These are phyloP conservation scores for Pleomassaria siparia DNA, from an alignment of 2,329 filamentous ascomycete species.

Conservation along the genomic window DNA sequence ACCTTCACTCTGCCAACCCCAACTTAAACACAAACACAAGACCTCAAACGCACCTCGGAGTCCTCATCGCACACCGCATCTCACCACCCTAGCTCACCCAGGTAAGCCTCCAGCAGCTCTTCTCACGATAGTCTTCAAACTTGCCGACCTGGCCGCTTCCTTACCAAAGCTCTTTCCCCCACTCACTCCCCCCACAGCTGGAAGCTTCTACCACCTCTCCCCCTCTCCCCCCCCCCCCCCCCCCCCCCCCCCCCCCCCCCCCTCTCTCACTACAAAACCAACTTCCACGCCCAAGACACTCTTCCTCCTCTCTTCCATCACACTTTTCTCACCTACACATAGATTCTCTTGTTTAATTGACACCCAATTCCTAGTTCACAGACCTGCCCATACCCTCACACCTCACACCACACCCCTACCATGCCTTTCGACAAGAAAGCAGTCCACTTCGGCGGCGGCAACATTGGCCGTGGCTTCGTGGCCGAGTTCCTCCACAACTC, in stretches of 20 bases:
- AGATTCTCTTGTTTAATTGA: slow-evolving; percentile 17
- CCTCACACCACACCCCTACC: slow-evolving; percentile 25
- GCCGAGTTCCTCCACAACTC: slow-evolving; percentile 82
- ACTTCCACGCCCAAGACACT: neutral
- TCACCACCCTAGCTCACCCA: slow-evolving; percentile 3
- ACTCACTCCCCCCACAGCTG: neutral
- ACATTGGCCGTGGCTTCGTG: slow-evolving; percentile 54
- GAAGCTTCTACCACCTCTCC: neutral
- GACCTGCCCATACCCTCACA: slow-evolving; percentile 18
- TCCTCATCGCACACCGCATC: slow-evolving; percentile 10
- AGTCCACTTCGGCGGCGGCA: slow-evolving; percentile 56
- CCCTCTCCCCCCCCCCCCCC: neutral
- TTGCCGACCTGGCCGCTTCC: slow-evolving; percentile 2
- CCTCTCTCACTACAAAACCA: slow-evolving; percentile 3
- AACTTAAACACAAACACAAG: neutral
- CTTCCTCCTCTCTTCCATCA: slow-evolving; percentile 2
- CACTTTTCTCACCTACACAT: slow-evolving; percentile 3
- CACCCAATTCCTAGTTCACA: slow-evolving; percentile 2
- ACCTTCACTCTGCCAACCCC: neutral
- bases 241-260: neutral
- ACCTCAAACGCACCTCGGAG: slow-evolving; percentile 4
- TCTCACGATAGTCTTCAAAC: neutral
- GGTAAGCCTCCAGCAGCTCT: slow-evolving; percentile 7
- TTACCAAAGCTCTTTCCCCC: slow-evolving; percentile 2
- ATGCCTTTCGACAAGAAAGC: slow-evolving; percentile 51